phyloP scores from a whole-genome alignment of 352 stramenopile species.

The Globisporangium echinulatum region DNA sequence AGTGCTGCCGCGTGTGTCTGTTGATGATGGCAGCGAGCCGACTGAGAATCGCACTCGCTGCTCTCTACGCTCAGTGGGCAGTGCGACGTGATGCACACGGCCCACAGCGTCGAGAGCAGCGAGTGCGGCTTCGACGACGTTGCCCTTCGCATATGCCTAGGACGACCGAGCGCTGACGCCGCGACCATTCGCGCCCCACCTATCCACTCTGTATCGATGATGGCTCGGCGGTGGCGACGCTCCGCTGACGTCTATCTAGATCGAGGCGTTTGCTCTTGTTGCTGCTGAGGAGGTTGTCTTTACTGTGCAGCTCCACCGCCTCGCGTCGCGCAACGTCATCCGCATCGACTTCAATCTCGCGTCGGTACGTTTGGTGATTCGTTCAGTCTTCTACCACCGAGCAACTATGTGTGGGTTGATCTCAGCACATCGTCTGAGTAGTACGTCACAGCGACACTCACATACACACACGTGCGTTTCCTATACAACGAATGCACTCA shows the following conservation, averaged over 20 bases:
- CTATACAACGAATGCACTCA: no score
- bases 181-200: no score
- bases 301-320: slow-evolving; percentile 44
- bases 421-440: no score
- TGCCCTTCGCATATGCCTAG: slow-evolving; percentile 8
- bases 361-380: slow-evolving; percentile 25
- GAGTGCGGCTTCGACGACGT: background rate
- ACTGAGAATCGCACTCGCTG: background rate
- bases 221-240: slow-evolving; percentile 1
- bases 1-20: background rate
- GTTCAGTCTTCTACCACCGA: background rate
- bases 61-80: background rate
- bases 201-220: no score
- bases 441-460: background rate
- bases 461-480: background rate
- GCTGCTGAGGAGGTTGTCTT: slow-evolving; percentile 66
- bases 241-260: slow-evolving; percentile 21
- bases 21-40: slow-evolving; percentile 16
- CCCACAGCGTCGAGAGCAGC: background rate
- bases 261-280: slow-evolving; percentile 55
- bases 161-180: slow-evolving; percentile 9
- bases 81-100: no score
- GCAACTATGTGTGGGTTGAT: no score
- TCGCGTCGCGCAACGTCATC: slow-evolving; percentile 42
- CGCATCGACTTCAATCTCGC: slow-evolving; percentile 68